Conservation (phyloP, 2,329 filamentous ascomycete genomes). For the Stachybotrys echinatus region DNA sequence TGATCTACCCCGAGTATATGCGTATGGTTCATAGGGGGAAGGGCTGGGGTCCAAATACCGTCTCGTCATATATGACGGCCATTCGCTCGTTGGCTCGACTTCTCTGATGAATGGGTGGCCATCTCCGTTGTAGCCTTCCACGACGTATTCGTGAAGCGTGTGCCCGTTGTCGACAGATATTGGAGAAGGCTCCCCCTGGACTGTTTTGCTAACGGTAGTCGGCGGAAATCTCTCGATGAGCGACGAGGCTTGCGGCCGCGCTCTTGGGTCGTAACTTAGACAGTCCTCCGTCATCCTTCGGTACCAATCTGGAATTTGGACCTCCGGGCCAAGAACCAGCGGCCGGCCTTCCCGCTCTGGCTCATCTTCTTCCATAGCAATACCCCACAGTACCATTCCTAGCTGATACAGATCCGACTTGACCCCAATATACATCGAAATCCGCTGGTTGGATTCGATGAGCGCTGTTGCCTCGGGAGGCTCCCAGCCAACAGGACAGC, state of each 20-base stretch:
- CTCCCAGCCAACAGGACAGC: conserved; percentile 98
- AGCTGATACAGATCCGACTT: conserved; percentile 96
- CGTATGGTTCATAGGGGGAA: conserved; percentile 35
- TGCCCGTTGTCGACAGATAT: conserved; percentile 35
- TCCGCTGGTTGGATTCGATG: conserved; percentile 81
- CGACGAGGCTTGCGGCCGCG: conserved; percentile 66
- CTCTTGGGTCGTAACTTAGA: conserved; percentile 66
- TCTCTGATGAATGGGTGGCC: conserved; percentile 31
- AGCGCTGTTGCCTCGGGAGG: conserved; percentile 84
- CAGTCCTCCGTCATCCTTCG: conserved; percentile 70
- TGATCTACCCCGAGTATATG: conserved; percentile 46
- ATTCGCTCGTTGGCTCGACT: conserved; percentile 36
- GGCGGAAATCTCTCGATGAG: conserved; percentile 65
- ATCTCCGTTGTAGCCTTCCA: conserved; percentile 26
- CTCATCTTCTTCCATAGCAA: conserved; percentile 84
- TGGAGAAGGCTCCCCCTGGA: conserved; percentile 19
- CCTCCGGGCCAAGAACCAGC: conserved; percentile 51
- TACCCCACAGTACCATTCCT: conserved; percentile 93
- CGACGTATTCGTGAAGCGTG: conserved; percentile 31
- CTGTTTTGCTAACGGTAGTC: conserved; percentile 6
- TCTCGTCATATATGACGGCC: conserved; percentile 20
- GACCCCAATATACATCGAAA: conserved; percentile 96
- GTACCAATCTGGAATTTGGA: conserved; percentile 74
- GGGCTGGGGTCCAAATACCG: conserved; percentile 27
- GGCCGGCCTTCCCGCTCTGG: conserved; percentile 76